Base-by-base conservation (phyloP, 768 basidiomycete genomes). In the Boletus sp. region DNA sequence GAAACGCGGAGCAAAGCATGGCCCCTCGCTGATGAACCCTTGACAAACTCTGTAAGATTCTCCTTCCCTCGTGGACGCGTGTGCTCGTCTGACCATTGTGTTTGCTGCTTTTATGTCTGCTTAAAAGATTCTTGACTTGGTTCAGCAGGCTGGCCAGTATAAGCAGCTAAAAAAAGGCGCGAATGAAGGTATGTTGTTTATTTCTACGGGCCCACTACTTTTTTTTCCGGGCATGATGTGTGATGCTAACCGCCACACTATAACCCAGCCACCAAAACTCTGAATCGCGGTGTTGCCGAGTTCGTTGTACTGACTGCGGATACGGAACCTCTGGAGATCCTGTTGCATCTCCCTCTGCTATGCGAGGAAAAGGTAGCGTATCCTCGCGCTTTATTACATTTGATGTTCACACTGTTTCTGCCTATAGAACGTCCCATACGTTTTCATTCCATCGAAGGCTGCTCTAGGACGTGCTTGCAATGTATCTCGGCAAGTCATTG, bases 91-190 rank as follows among this genome's bases (percentile, higher is more conserved):
- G 36, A 55, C 46, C 28, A 53, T 55, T 5, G 17, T 40, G 14
- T 46, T 33, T 20, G 1, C 30, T 37, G 11, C n/a, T 32, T 24
- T 39, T 41, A 33, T 52, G 14, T 39, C 14, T 42, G 33, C 20
- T 42, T 36, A 18, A 54, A 65, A 96, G 94, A 97, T 98, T 68
- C 83, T 99, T 53, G 96, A 98, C 69, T 81, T 98, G 55, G 90
- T 97, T 33, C 93, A 97, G 71, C 92, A 96, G 76, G 95, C 96
- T 41, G 80, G 84, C n/a, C 89, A 94, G 74, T 97, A 96, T 80
- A 98, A 98, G 77, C 95, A 98, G 74, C 78, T 98, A 47, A 98
- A 98, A 79, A 98, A 98, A 78, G 96, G 97, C 59, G 97, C 97
- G 42, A 99, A 99, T 75, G 97, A 99, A 84, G 91, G 92, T 91